phyloP scores from a whole-genome alignment of 441 rosid species.

The Isatis lusitanica region DNA sequence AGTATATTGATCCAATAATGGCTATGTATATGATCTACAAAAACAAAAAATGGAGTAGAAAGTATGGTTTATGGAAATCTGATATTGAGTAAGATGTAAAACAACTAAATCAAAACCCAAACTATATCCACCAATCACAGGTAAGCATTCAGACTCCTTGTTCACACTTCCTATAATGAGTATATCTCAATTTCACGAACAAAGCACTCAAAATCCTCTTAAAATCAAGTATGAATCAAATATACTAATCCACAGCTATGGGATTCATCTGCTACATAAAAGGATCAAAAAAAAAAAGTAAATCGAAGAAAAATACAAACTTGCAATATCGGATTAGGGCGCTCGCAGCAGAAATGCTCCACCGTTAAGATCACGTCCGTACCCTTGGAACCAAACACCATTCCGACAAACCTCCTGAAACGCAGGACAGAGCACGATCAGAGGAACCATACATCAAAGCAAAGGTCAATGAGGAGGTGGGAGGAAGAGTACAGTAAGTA shows the following conservation, averaged over 20 bases:
- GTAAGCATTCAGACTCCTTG: not conserved
- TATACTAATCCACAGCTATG: too few relatives aligned
- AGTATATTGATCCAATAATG: conserved; percentile 70
- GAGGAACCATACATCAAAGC: not conserved
- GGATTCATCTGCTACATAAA: too few relatives aligned
- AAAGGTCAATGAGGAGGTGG: not conserved
- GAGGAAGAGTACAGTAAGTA: conserved; percentile 55
- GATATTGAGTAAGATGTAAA: not conserved
- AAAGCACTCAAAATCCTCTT: conserved; percentile 11
- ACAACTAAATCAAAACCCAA: too few relatives aligned
- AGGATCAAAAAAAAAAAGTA: too few relatives aligned
- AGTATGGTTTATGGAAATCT: not conserved
- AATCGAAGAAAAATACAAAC: conserved; percentile 34
- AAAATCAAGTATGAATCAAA: not conserved
- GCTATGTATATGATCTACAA: conserved; percentile 76
- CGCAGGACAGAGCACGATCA: conserved; percentile 16
- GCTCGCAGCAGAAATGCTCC: conserved; percentile 75
- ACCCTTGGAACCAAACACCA: conserved; percentile 64
- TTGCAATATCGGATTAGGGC: conserved; percentile 83
- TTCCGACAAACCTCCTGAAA: conserved; percentile 43
- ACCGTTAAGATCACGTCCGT: conserved; percentile 52
- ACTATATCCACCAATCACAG: not conserved
- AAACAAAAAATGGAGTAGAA: not conserved
- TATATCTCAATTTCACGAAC: not conserved
- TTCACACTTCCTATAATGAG: not conserved